Evolutionary conservation across 352 stramenopile genomes (phyloP).

Genomic region (Poterioochromonas sp.): DNA sequence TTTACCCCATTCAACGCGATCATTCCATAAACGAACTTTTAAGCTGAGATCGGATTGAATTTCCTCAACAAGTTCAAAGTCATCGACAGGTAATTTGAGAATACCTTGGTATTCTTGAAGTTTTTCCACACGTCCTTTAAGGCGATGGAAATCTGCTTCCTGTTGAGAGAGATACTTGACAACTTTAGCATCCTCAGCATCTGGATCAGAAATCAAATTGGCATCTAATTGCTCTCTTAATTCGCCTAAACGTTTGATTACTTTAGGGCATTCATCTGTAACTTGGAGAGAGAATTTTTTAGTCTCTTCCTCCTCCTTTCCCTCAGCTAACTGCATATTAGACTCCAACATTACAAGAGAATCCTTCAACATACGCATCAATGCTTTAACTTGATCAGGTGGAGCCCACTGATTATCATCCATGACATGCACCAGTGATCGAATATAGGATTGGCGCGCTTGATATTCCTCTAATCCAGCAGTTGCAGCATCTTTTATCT

Average conservation of each 20-base stretch:
- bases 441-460: slow-evolving; percentile 59
- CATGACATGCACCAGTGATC: slow-evolving; percentile 75
- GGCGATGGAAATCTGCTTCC: slow-evolving; percentile 57
- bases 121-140: slow-evolving; percentile 67
- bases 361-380: slow-evolving; percentile 85
- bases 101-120: slow-evolving; percentile 69
- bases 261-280: slow-evolving; percentile 63
- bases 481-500: slow-evolving; percentile 54
- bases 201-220: slow-evolving; percentile 45
- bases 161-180: slow-evolving; percentile 42
- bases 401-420: slow-evolving; percentile 77
- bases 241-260: slow-evolving; percentile 51
- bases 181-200: slow-evolving; percentile 46
- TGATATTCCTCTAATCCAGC: slow-evolving; percentile 56
- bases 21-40: slow-evolving; percentile 77
- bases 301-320: slow-evolving; percentile 76
- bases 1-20: slow-evolving; percentile 66
- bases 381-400: slow-evolving; percentile 76
- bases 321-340: slow-evolving; percentile 73
- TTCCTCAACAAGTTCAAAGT: slow-evolving; percentile 75
- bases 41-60: slow-evolving; percentile 68
- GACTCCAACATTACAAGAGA: slow-evolving; percentile 74
- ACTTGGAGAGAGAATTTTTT: slow-evolving; percentile 76
- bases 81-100: slow-evolving; percentile 53
- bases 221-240: slow-evolving; percentile 60